Percentiles rank a stretch among this genome's conserved stretches.
Evolutionary conservation across 1,284 basidiomycete genomes (phyloP).

Genomic region (Trametes sp.): DNA sequence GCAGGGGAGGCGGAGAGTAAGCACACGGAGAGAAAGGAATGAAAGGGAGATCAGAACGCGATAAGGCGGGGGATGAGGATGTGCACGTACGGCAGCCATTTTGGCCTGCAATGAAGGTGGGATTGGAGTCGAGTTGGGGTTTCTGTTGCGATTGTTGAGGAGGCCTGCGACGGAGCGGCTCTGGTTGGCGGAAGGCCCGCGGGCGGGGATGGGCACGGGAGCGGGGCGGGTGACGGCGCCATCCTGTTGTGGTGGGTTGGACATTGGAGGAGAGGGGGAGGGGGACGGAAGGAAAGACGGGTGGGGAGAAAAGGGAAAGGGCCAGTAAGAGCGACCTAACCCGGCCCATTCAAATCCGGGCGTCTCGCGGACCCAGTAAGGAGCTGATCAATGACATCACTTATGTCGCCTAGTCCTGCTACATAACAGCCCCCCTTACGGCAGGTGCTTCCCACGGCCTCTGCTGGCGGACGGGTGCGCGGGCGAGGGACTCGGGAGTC

Average conservation of each 20-base stretch:
- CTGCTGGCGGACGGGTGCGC: background rate
- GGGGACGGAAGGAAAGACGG: conserved; percentile 4
- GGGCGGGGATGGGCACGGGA: conserved; percentile 30
- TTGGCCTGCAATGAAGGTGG: conserved; percentile 93
- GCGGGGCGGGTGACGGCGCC: conserved; percentile 32
- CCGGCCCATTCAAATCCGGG: background rate
- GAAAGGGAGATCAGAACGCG: conserved; percentile 22
- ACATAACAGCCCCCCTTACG: conserved; percentile 3
- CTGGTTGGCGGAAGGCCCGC: conserved; percentile 31
- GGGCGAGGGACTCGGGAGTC: no score
- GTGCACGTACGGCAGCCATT: conserved; percentile 79
- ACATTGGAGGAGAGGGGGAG: conserved; percentile 31
- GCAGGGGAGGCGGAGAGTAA: conserved; percentile 4
- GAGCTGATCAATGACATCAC: conserved; percentile 28
- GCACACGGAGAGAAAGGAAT: background rate
- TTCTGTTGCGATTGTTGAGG: conserved; percentile 47
- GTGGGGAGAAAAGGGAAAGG: conserved; percentile 24
- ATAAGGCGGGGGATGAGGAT: conserved; percentile 12
- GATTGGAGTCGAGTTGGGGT: conserved; percentile 65
- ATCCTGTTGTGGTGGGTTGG: conserved; percentile 35
- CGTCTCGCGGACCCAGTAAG: background rate
- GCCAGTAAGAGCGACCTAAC: conserved; percentile 13
- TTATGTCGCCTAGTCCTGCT: background rate
- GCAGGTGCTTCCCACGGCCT: conserved; percentile 26
- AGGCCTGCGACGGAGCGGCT: conserved; percentile 49